These are phyloP conservation scores for Rosellinia necatrix DNA, from an alignment of 2,329 filamentous ascomycete genomes.

Conservation along the genomic window DNA sequence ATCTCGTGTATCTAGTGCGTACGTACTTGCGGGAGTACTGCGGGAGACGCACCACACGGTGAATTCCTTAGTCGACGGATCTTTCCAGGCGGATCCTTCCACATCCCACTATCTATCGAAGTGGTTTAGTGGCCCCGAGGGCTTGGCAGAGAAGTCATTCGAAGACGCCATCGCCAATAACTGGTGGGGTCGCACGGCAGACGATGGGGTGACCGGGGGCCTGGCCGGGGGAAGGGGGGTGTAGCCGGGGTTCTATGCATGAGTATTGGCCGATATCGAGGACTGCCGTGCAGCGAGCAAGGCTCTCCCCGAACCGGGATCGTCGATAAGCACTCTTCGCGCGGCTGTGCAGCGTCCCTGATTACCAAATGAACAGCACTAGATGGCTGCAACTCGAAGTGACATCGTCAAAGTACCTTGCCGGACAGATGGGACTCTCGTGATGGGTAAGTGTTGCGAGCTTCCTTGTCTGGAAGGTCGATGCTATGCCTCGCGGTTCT, in stretches of 20 bases:
- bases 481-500: background rate
- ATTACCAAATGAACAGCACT: conserved; percentile 12
- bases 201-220: conserved; percentile 20
- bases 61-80: conserved; percentile 1
- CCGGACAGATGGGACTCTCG: conserved; percentile 10
- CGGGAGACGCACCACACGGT: conserved; percentile 6
- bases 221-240: conserved; percentile 20
- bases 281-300: conserved; percentile 16
- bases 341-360: conserved; percentile 20
- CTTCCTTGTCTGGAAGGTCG: conserved; percentile 25
- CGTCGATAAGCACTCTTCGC: conserved; percentile 30
- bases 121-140: conserved; percentile 11
- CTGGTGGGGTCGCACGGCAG: conserved; percentile 10
- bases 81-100: background rate
- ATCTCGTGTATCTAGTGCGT: too few relatives aligned
- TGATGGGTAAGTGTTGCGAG: conserved; percentile 11
- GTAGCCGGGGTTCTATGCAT: conserved; percentile 16
- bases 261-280: conserved; percentile 17
- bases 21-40: too few relatives aligned
- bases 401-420: conserved; percentile 20
- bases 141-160: conserved; percentile 25
- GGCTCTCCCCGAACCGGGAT: conserved; percentile 29
- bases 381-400: conserved; percentile 21
- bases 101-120: conserved; percentile 3
- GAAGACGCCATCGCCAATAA: conserved; percentile 23